Base-by-base conservation (phyloP, 768 basidiomycete species). In the Lactarius hengduanensis region DNA sequence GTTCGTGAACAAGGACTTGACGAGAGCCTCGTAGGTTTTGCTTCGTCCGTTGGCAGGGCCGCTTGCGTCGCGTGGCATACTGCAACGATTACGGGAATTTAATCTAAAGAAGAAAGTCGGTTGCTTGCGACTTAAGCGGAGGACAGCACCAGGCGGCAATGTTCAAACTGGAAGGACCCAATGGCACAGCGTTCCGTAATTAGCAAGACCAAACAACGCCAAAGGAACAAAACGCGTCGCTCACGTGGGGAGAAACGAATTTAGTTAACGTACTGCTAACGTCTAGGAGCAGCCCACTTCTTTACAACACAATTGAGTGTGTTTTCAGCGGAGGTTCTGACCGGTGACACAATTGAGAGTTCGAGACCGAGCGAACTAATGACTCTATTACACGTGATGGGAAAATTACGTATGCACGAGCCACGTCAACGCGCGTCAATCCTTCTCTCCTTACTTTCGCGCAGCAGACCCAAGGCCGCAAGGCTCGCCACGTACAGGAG, bases 401-500 rank as follows among this genome's bases (percentile, higher is more conserved):
- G 61, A 67, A 67, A 1, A 63, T 67, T 67, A 67, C 57, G 40
- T 66, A 22, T 28, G 18, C 60, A 26, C 38, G 2, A 7, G n/a
- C 6, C 1, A 22, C 32, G 20, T 28, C 50, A 32, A 20, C 30
- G 2, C 28, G 9, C 6, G 13, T 34, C 43, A 0, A 11, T 50
- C 30, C n/a, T 8, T 43, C 28, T 61, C 34, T 59, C 62, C 55
- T 55, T 56, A 64, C 69, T 64, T 57, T 28, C 28, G 63, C 71
- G 68, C 68, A 70, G 72, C 80, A 82, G 82, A 72, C 75, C 79
- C 72, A 88, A 90, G 81, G 84, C 86, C 81, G 84, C 86, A 81
- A 86, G 77, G 86, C 86, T 88, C 86, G 85, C 78, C 69, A 77
- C 86, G 73, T 71, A 85, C 83, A 80, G 80, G 80, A 71, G 65